Base-by-base conservation (phyloP, 2,329 filamentous ascomycete genomes). In the Bipolaris victoriae region DNA sequence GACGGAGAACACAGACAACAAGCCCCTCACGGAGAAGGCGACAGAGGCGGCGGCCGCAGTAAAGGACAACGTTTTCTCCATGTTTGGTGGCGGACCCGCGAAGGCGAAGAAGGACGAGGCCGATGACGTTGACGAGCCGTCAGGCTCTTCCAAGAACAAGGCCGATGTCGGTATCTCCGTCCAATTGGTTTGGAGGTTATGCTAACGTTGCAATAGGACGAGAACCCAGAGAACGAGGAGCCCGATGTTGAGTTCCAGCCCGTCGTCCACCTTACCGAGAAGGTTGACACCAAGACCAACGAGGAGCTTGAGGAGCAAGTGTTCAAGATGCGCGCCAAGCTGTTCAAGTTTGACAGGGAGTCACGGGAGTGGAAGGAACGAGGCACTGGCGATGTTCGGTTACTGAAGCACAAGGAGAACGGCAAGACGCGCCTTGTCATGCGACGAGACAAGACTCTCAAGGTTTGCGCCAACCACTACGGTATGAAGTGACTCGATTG, bases 401-500 rank as follows among this genome's bases (percentile, higher is more conserved):
- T 99, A 79, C 85, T 99, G 77, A 98, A 97, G 88, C 95, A 99
- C 86, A 95, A 92, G 86, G 93, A 97, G 84, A 97, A 97, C 79
- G 88, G 90, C 81, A 98, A 98, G 89, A 97, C 93, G 58, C 88
- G 95, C 71, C 84, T 99, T 72, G 95, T 99, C 70, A 99, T 99
- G 95, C 90, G 95, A 79, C 88, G 95, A 78, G 95, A 99, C 85
- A 98, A 98, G 91, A 99, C 95, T 61, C 88, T 98, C 83, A 99
- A 99, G 87, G 95, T 99, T 81, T 99, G 95, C 89, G 95, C 95
- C 77, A 99, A 99, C 85, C 95, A 99, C 86, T 99, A 99, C 82
- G 89, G 93, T 97, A 88, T 74, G 90, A 5, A 49, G 39, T 49
- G 62, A 76, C 22, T 33, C 22, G 7, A 39, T 18, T 5, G 1